These are phyloP conservation scores for Favolaschia claudopus DNA, from an alignment of 768 basidiomycete genomes.

Conservation along the genomic window DNA sequence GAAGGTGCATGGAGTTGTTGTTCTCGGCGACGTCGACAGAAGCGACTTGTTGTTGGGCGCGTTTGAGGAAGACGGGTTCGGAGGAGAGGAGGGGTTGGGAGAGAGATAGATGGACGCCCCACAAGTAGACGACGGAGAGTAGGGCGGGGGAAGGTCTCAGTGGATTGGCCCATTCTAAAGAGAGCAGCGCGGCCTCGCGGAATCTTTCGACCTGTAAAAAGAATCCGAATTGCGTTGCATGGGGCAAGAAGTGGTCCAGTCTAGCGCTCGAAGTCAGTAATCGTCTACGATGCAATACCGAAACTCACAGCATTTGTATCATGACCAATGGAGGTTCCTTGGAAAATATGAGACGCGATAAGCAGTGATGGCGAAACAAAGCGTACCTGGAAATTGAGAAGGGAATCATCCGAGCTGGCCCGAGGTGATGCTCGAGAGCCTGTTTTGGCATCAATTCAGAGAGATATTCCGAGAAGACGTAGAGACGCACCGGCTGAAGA, in stretches of 20 bases:
- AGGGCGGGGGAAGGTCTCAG: slow-evolving; percentile 14
- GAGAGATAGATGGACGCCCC: slow-evolving; percentile 18
- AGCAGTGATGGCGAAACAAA: neutral
- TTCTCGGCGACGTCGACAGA: slow-evolving; percentile 6
- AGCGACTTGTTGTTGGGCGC: slow-evolving; percentile 13
- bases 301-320: slow-evolving; percentile 12
- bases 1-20: neutral
- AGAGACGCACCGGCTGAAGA: neutral
- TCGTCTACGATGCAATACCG: neutral
- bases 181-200: slow-evolving; percentile 7
- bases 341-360: neutral
- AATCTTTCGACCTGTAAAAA: slow-evolving; percentile 13
- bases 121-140: slow-evolving; percentile 12
- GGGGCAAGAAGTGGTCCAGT: slow-evolving; percentile 21
- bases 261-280: neutral
- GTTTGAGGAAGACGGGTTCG: slow-evolving; percentile 10
- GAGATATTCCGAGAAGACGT: neutral
- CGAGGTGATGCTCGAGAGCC: slow-evolving; percentile 1
- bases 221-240: slow-evolving; percentile 22
- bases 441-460: neutral
- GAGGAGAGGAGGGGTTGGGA: neutral
- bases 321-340: slow-evolving; percentile 14
- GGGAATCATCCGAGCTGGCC: neutral
- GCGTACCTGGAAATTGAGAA: slow-evolving; percentile 1
- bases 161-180: slow-evolving; percentile 9